Evolutionary conservation across 495 filamentous ascomycete species (phyloP).

Genomic region (Ascobolus immersus): DNA sequence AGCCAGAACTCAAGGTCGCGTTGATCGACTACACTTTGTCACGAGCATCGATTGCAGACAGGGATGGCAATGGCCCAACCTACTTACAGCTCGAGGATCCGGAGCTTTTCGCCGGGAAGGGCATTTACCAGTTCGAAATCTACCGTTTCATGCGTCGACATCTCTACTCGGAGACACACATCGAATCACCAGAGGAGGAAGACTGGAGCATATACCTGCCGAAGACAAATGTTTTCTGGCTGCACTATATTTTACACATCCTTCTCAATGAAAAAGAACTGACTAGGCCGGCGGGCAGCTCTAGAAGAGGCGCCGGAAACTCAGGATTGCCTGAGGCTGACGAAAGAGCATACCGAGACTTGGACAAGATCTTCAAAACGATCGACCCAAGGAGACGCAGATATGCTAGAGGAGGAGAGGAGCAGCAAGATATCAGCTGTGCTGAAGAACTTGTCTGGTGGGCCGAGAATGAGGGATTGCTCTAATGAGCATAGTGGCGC

Average conservation of each 20-base stretch:
- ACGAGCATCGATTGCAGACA: constrained; percentile 7
- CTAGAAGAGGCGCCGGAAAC: constrained; percentile 9
- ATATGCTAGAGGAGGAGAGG: constrained; percentile 6
- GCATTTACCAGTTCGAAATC: constrained; percentile 17
- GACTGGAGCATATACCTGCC: constrained; percentile 14
- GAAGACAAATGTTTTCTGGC: constrained; percentile 14
- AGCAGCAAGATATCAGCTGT: too few relatives aligned
- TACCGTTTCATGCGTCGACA: constrained; percentile 14
- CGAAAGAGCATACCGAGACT: constrained; percentile 5
- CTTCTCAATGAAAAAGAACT: constrained; percentile 12
- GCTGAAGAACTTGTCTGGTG: too few relatives aligned
- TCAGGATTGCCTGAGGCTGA: constrained; percentile 7
- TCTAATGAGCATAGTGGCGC: too few relatives aligned
- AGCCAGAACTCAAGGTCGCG: constrained; percentile 9
- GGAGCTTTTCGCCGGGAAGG: constrained; percentile 15
- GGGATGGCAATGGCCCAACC: constrained; percentile 4
- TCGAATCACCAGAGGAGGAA: constrained; percentile 10
- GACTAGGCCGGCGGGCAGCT: constrained; percentile 9
- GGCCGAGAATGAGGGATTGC: too few relatives aligned
- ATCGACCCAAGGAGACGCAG: constrained; percentile 13
- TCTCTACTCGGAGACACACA: constrained; percentile 5
- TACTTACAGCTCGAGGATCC: constrained; percentile 14
- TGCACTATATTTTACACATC: constrained; percentile 14
- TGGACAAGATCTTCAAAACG: constrained; percentile 6
- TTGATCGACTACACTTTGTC: constrained; percentile 16